Evolutionary conservation across 768 basidiomycete species (phyloP), one percentile per base, ranked within the genome.

Genomic region (Tylopilus balloui): DNA sequence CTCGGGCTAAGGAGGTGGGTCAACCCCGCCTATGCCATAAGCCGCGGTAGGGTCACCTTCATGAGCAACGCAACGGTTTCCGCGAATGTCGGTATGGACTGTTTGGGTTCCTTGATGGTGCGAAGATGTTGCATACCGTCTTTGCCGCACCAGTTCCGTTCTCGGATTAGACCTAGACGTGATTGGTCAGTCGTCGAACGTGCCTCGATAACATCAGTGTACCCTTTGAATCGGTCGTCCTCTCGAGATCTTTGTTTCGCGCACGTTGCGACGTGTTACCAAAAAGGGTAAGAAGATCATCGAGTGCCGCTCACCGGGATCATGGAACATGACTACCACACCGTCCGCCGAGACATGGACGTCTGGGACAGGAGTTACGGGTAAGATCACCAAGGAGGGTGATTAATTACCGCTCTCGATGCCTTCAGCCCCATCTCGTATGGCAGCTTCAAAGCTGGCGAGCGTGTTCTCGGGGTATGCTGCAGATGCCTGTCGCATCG

Each of bases 301-400:
- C 20, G 47, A 20, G 0, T 23, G 29, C 31, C n/a, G 57, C 75
- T 57, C 57, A 87, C 84, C 79, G 14, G 92, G 88, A 68, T 97
- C 95, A 69, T 99, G 95, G 72, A 95, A 97, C 89, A 97, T 91
- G 41, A 97, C 69, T 28, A 98, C 86, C 34, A 89, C 80, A 62
- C 82, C 78, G 68, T 99, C 95, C 55, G 73, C 71, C 29, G 94
- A 91, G 60, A 95, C 86, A 69, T 97, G 94, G 61, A 97, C 92
- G 81, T 96, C 94, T 95, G 80, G 59, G 66, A 71, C 71, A 60
- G 61, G 59, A 67, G 80, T 84, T 75, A 83, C 71, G 75, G 69
- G 69, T 52, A 71, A 65, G 60, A 59, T 55, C 59, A 60, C 50
- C 67, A 68, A 45, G 65, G 38, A 59, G 48, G 55, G 58, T 64